Conservation (phyloP, 2,329 filamentous ascomycete genomes). For the Magnaporthiopsis rhizophila region DNA sequence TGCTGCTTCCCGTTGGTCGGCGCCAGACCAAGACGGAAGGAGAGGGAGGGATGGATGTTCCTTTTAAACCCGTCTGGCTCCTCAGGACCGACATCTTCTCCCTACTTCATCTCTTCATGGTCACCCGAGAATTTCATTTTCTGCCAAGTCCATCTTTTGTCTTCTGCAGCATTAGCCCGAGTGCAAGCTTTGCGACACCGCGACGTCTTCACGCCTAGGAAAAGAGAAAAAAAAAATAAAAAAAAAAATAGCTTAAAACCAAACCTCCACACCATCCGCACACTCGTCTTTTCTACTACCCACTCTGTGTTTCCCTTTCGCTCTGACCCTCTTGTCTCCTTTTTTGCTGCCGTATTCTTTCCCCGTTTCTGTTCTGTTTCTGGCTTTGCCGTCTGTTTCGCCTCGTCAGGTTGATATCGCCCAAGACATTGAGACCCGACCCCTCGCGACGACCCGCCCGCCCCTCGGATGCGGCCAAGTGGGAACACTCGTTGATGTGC, state of each 20-base stretch:
- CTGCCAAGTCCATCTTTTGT: background rate
- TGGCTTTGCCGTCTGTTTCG: background rate
- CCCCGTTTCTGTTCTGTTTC: background rate
- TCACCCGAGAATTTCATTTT: background rate
- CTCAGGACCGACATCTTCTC: background rate
- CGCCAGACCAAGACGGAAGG: background rate
- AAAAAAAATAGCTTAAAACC: background rate
- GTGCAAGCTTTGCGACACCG: background rate
- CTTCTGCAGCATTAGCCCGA: background rate
- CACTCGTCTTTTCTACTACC: background rate
- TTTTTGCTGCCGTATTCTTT: background rate
- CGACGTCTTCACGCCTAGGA: background rate
- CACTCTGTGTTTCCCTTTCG: background rate
- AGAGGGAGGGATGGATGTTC: background rate
- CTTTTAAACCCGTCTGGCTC: background rate
- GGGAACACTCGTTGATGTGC: background rate
- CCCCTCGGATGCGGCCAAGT: background rate
- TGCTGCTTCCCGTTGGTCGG: background rate
- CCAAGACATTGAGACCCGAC: background rate
- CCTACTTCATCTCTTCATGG: background rate
- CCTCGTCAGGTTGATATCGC: background rate
- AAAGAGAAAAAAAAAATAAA: background rate
- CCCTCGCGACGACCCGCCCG: background rate
- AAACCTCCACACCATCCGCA: background rate
- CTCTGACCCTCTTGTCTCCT: background rate